Evolutionary conservation across 129 eudicot species (phyloP), one percentile per base, ranked within the genome.

Genomic region (Erigeron canadensis): DNA sequence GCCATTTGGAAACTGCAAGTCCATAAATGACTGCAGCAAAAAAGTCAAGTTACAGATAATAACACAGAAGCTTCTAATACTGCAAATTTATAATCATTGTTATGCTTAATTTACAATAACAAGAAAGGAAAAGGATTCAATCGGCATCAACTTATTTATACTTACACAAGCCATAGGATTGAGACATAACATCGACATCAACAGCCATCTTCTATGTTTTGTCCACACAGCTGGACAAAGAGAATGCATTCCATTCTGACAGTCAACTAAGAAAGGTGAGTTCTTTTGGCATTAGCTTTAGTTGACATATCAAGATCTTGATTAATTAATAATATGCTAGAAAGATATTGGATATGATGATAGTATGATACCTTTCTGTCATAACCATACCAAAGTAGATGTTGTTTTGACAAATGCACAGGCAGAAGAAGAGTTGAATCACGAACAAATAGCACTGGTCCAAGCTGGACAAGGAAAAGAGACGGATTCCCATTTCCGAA

Each of bases 171-270:
- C 81, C 75, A 90, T 67, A 22, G 96, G 96, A 75, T 90, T 90
- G 81, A 90, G 94, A 76, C 95, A 87, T 80, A 90, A 71, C 96
- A 90, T 90, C 50, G 96, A 90, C 96, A 90, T 90, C 83, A 90
- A 69, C 56, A 87, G 80, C 95, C 95, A 90, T 77, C 91, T 81
- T 65, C 96, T 81, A 71, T 90, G 96, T 77, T 87, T 90, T 10
- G 96, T 84, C 96, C 96, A 90, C 63, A 87, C 81, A 44, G 96
- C 91, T 66, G 96, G 96, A 81, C 95, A 90, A 63, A 90, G 82
- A 12, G 96, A 90, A 84, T 87, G 96, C 91, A 85, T 63, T 62
- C 89, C 86, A 64, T 85, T 81, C 96, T 90, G 87, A 44, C 15
- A 71, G 44, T 72, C 11, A 72, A 72, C 58, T 22, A 72, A 72